Evolutionary conservation across 1,284 basidiomycete species (phyloP).

Genomic region (Heliocybe sulcata): DNA sequence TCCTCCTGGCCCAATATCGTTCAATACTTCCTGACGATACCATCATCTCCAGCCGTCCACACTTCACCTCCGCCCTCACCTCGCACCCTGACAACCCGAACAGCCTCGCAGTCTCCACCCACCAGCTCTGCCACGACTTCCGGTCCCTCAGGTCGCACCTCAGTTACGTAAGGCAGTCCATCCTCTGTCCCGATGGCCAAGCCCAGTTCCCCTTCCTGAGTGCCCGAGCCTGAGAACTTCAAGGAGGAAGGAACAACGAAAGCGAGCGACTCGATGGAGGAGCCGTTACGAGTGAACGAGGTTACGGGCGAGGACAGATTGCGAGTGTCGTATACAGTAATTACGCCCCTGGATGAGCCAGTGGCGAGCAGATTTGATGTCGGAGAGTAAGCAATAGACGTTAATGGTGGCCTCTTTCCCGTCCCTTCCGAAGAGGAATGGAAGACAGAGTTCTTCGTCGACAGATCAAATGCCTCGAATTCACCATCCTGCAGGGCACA

Average conservation of each 20-base stretch:
- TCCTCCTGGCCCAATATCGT: too few relatives aligned
- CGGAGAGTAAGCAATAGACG: conserved; percentile 43
- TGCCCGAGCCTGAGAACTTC: not conserved
- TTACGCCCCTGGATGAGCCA: conserved; percentile 55
- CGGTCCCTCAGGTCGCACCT: conserved; percentile 28
- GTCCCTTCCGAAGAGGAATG: conserved; percentile 19
- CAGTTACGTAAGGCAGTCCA: conserved; percentile 47
- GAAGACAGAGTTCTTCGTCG: conserved; percentile 38
- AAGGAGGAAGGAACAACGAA: conserved; percentile 21
- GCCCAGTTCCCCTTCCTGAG: conserved; percentile 19
- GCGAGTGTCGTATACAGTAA: conserved; percentile 50
- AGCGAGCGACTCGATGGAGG: conserved; percentile 47
- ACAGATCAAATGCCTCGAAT: conserved; percentile 52
- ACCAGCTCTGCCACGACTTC: conserved; percentile 35
- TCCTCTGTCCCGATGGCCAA: conserved; percentile 48
- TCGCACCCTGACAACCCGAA: conserved; percentile 28
- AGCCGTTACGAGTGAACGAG: conserved; percentile 45
- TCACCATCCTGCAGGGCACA: conserved; percentile 51
- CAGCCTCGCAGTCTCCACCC: conserved; percentile 45
- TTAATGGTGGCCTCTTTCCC: conserved; percentile 24
- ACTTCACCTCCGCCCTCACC: conserved; percentile 22
- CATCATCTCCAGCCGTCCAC: conserved; percentile 60
- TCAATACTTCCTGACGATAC: conserved; percentile 41
- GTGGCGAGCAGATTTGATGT: conserved; percentile 44
- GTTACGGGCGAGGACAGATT: conserved; percentile 30